Evolutionary conservation across 106 monocot species (phyloP), one percentile per base, ranked within the genome.

Genomic region (Dioscorea alata): DNA sequence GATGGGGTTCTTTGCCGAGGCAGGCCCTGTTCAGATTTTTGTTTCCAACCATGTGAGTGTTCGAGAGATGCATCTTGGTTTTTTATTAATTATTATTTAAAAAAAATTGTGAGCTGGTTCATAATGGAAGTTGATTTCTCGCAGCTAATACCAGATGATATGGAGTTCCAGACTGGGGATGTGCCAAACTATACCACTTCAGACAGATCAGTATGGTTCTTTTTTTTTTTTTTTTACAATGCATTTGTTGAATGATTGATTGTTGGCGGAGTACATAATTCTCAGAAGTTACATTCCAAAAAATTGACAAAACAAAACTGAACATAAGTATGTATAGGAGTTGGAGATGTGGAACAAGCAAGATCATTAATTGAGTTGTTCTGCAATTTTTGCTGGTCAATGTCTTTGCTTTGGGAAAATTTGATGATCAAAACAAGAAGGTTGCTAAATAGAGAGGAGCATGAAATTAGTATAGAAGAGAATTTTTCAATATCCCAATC

Each of bases 1-100:
- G 95, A 96, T 96, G 95, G 95, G 95, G 7, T 96, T 96, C 80
- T 96, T 96, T 73, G 95, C 95, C 0, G 95, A 96, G 69, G 95
- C 91, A 31, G 95, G 95, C 33, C 92, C 92, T 13, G 89, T 97
- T 33, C 92, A 97, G 77, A 92, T 97, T 22, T 97, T 97, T 16
- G 97, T 97, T 24, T 97, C 97, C 13, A 97, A 89, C 71, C 97
- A 97, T 80, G 94, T 95, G 67, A 88, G 84, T 74, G 19, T 20
- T 12, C 13, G 15, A 57, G 2, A 1, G 7, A 54, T 18, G 54
- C 18, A 18, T 54, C 54, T 54, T 54, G 15, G 3, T 16, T 65
- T 12, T 21, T 63, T 28, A 28, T 28, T 28, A 28, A 28, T 28
- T 28, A 1, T 28, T 28, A 28, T 65, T 35, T n/a, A n/a, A n/a